Percentiles rank a stretch among this genome's conserved stretches.
These are phyloP conservation scores for Fagopyrum homotropicum DNA, from an alignment of 148 eudicot species.

Conservation along the genomic window DNA sequence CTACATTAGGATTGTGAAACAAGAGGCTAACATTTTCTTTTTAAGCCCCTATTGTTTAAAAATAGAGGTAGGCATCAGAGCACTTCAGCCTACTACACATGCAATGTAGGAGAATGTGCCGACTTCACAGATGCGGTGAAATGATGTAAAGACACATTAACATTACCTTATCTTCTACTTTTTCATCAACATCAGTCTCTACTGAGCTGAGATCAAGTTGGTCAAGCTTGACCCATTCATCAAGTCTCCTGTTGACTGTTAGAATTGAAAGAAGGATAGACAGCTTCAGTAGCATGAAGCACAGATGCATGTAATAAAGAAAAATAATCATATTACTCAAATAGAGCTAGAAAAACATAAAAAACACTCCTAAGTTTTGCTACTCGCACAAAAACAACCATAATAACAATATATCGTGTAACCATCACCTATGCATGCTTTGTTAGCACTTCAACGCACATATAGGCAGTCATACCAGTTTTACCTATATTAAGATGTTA, in stretches of 20 bases:
- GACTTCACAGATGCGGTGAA: neutral
- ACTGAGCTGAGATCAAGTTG: constrained; percentile 96
- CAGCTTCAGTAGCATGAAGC: neutral
- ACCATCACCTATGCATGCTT: no score
- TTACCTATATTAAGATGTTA: no score
- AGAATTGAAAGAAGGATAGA: constrained; percentile 8
- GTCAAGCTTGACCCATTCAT: constrained; percentile 96
- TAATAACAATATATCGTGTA: no score
- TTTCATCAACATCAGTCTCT: constrained; percentile 90
- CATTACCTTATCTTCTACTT: constrained; percentile 95
- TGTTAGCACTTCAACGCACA: no score
- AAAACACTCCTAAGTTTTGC: neutral
- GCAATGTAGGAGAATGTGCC: neutral
- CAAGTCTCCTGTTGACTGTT: constrained; percentile 93
- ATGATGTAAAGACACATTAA: constrained; percentile 18
- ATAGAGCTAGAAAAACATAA: neutral
- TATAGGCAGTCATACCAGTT: no score
- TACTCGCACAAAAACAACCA: no score
- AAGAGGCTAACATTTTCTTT: neutral
- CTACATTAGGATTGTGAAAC: neutral
- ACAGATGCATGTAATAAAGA: neutral
- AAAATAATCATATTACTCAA: neutral
- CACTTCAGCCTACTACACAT: neutral
- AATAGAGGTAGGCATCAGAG: neutral
- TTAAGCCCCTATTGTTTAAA: neutral